Evolutionary conservation across 2,329 filamentous ascomycete genomes (phyloP), one percentile per base, ranked within the genome.

Genomic region (Talaromyces sp.): DNA sequence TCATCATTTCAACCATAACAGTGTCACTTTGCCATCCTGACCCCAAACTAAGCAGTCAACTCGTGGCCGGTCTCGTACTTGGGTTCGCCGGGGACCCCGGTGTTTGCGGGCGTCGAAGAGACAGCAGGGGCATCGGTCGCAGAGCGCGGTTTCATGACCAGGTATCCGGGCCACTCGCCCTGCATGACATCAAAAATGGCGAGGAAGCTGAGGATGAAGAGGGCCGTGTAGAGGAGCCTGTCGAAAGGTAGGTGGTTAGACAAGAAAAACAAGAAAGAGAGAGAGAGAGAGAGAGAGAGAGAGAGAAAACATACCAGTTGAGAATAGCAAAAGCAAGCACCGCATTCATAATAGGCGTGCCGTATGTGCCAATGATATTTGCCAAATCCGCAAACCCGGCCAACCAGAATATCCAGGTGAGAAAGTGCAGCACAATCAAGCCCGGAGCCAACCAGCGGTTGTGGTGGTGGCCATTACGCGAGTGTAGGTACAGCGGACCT

Each of bases 401-500:
- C 54, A 73, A 58, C 71, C 71, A 73, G 56, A 73, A 73, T 19
- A 72, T 65, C 65, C 65, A 70, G 2, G 70, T 73, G n/a, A 71
- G 53, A 44, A 70, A 68, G 62, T 70, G 71, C 8, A 68, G 25
- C 2, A 64, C 59, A 19, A 69, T 58, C 15, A 68, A 64, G 4
- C 27, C 59, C 10, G 67, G 60, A 9, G 67, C 66, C 25, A 72
- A 59, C 57, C 68, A 65, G 10, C 44, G 62, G 52, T 69, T 70
- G 27, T 69, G 58, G 47, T 62, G 66, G 15, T 53, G 39, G n/a
- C 22, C 56, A 8, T 65, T 64, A 49, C 65, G 68, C 17, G 63
- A 60, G 15, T 60, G 55, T 51, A 61, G 68, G 47, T 62, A 63
- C 62, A 68, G 67, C 8, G 70, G 68, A 27, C 69, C 61, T 3